Conservation (phyloP, 1,139 yeast species). For the Hemisphaericaspora xylofermentans region DNA sequence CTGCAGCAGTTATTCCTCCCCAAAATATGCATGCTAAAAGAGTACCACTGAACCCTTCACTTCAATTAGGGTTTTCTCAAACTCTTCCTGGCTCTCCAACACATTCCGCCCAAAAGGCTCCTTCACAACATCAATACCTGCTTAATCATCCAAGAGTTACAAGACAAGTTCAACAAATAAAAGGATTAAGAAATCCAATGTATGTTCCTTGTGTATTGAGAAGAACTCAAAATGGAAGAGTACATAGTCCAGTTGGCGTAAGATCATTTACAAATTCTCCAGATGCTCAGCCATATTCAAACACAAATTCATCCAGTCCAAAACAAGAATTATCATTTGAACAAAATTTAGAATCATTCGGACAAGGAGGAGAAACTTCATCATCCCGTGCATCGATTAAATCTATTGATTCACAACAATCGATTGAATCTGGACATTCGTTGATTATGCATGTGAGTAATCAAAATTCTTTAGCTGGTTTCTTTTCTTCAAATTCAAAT, state of each 20-base stretch:
- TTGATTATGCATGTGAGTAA: constrained; percentile 12
- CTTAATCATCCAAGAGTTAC: constrained; percentile 12
- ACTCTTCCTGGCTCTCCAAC: constrained; percentile 3
- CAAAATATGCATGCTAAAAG: constrained; percentile 20
- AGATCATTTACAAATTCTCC: constrained; percentile 40
- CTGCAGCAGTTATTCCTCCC: constrained; percentile 30
- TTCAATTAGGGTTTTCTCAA: constrained; percentile 2
- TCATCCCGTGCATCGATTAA: constrained; percentile 29
- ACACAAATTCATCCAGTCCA: constrained; percentile 44
- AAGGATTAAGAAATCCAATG: constrained; percentile 77
- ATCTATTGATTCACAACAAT: constrained; percentile 37
- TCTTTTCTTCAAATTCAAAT: constrained; percentile 11
- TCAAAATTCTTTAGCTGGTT: constrained; percentile 6
- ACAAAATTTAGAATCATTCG: constrained; percentile 13
- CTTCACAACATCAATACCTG: constrained; percentile 10
- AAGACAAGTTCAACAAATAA: constrained; percentile 52
- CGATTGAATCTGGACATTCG: constrained; percentile 29
- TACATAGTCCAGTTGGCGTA: constrained; percentile 9
- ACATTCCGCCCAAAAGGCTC: constrained; percentile 3
- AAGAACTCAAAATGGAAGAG: constrained; percentile 28
- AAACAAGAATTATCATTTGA: constrained; percentile 8
- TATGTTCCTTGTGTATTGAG: constrained; percentile 89
- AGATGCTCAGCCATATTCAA: constrained; percentile 66
- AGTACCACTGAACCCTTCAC: constrained; percentile 13
- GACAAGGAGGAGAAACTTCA: constrained; percentile 7